Conservation (phyloP, 2,329 filamentous ascomycete species). For the Alternaria dauci region DNA sequence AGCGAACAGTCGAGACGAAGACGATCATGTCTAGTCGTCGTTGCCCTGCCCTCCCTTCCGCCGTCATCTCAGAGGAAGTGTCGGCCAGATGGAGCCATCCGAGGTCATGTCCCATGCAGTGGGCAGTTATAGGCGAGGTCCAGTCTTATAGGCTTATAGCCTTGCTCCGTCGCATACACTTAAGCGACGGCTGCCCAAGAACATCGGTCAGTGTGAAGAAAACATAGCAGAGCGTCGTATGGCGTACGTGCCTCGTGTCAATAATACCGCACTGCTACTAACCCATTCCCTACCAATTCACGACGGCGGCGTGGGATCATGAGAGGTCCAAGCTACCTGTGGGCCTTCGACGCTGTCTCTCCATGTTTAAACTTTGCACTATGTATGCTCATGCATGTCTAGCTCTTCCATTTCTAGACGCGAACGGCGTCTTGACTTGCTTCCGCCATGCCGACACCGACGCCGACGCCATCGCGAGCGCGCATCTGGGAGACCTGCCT, state of each 20-base stretch:
- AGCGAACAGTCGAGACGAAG: slow-evolving; percentile 1
- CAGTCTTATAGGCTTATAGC: slow-evolving; percentile 16
- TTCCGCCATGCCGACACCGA: slow-evolving; percentile 14
- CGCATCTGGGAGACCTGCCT: slow-evolving; percentile 13
- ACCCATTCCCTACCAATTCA: slow-evolving; percentile 13
- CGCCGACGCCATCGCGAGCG: slow-evolving; percentile 8
- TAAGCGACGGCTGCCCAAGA: neutral
- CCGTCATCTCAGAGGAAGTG: slow-evolving; percentile 3
- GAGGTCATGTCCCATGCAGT: slow-evolving; percentile 14
- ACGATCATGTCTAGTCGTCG: neutral
- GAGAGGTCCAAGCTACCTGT: slow-evolving; percentile 39
- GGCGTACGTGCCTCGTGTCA: slow-evolving; percentile 4
- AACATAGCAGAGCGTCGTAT: slow-evolving; percentile 10
- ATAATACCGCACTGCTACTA: slow-evolving; percentile 12
- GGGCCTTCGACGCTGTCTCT: slow-evolving; percentile 9
- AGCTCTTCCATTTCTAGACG: slow-evolving; percentile 13
- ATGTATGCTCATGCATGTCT: slow-evolving; percentile 11
- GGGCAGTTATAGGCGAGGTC: slow-evolving; percentile 25
- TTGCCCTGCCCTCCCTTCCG: slow-evolving; percentile 9
- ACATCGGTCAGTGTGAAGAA: neutral
- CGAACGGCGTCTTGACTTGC: slow-evolving; percentile 19
- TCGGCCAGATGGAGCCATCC: slow-evolving; percentile 6
- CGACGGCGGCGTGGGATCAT: slow-evolving; percentile 27
- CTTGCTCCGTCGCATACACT: slow-evolving; percentile 13
- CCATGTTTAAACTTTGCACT: slow-evolving; percentile 17